Conservation (phyloP, 106 monocot genomes). For the Narthecium ossifragum region DNA sequence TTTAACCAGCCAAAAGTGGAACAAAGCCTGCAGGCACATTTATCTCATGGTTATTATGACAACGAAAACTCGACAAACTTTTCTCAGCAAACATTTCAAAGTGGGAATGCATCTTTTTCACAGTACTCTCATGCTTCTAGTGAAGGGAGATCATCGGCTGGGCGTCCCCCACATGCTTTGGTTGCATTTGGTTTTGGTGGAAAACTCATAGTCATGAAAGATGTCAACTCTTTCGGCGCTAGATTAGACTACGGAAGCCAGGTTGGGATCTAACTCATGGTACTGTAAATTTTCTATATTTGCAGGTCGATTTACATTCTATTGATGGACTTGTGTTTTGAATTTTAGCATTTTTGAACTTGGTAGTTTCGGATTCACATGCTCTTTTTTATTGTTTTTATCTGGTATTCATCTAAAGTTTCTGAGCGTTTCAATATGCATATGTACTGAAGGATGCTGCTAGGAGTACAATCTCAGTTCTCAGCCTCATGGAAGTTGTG, state of each 20-base stretch:
- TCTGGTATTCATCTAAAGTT: not conserved
- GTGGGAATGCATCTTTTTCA: slow-evolving; percentile 25
- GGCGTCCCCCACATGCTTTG: slow-evolving; percentile 89
- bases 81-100: slow-evolving; percentile 39
- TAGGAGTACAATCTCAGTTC: slow-evolving; percentile 42
- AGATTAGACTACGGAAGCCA: slow-evolving; percentile 45
- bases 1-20: slow-evolving; percentile 40
- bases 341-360: not conserved
- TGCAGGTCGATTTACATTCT: too few relatives aligned
- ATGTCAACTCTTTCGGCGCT: slow-evolving; percentile 23
- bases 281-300: not conserved
- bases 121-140: slow-evolving; percentile 33
- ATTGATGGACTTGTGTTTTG: too few relatives aligned
- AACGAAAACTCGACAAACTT: slow-evolving; percentile 27
- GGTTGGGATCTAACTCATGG: slow-evolving; percentile 23
- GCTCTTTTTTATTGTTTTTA: slow-evolving; percentile 1
- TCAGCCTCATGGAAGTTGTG: slow-evolving; percentile 64
- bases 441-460: slow-evolving; percentile 34
- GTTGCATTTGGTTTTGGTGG: slow-evolving; percentile 98
- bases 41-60: slow-evolving; percentile 30
- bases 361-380: too few relatives aligned
- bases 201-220: slow-evolving; percentile 77
- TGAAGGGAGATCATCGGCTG: slow-evolving; percentile 70
- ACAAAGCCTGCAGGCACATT: slow-evolving; percentile 22
- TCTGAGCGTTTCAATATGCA: slow-evolving; percentile 1